Evolutionary conservation across 2,329 filamentous ascomycete genomes (phyloP), one percentile per base, ranked within the genome.

Genomic region (Ilyonectria sp.): DNA sequence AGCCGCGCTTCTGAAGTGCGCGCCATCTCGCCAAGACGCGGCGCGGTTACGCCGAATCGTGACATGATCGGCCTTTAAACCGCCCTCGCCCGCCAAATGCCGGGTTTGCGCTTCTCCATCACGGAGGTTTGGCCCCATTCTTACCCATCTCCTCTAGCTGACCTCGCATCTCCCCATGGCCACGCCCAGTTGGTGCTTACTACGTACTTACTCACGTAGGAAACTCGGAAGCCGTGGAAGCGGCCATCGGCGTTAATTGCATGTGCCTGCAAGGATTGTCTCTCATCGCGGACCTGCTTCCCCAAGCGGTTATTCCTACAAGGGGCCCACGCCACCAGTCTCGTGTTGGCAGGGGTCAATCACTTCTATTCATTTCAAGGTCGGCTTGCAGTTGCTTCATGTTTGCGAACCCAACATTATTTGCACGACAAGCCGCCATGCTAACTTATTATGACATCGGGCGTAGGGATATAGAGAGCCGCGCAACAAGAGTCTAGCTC

Each of bases 101-200:
- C 58, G 58, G 35, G 4, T 37, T n/a, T 35, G 6, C 58, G 58
- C 23, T 7, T 37, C 26, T 35, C 11, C 5, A 33, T 31, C 26
- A 46, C 55, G 55, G 55, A 58, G 43, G 43, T 31, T 17, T 58
- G 55, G n/a, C 55, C 55, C 55, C 26, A 58, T 58, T 44, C 55
- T 33, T 29, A 46, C 55, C 26, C 55, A 58, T 47, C 55, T 52
- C 49, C 49, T 52, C 29, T 52, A 21, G 29, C 17, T 52, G 29
- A 33, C 26, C n/a, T 52, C 55, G 6, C 11, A 9, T 33, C 15
- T 58, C 26, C 43, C 55, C 26, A 6, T 44, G 17, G 21, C 7
- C 15, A 29, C 4, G 15, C 26, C 26, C 26, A 7, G 26, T 33
- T 26, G 49, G 26, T 52, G 15, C 40, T n/a, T 43, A n/a, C 26